phyloP scores from a whole-genome alignment of 768 basidiomycete genomes.

The Rhizopogon roseolus region DNA sequence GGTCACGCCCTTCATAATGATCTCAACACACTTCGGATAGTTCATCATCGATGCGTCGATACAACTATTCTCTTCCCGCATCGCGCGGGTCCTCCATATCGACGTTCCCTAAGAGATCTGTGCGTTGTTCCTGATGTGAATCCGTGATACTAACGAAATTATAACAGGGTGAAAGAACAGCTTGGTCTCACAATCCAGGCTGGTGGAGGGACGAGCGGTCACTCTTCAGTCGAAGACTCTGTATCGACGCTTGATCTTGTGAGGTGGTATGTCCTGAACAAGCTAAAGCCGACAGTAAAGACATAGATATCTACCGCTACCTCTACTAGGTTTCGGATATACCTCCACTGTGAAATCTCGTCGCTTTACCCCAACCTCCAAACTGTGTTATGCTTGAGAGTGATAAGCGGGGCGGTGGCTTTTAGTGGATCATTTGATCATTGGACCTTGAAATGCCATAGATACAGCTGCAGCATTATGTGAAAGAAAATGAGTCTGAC shows the following conservation, averaged over 20 bases:
- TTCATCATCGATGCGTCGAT: slow-evolving; percentile 84
- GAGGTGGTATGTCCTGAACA: slow-evolving; percentile 73
- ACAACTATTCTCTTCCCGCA: slow-evolving; percentile 89
- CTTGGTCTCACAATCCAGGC: slow-evolving; percentile 80
- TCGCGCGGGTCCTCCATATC: slow-evolving; percentile 66
- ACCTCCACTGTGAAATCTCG: neutral
- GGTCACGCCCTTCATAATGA: slow-evolving; percentile 95
- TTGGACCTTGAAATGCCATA: slow-evolving; percentile 20
- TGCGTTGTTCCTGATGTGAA: slow-evolving; percentile 27
- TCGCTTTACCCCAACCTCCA: neutral
- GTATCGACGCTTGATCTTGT: slow-evolving; percentile 85
- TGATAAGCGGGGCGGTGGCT: neutral
- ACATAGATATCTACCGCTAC: neutral
- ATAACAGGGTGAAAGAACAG: slow-evolving; percentile 72
- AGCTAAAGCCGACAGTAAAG: slow-evolving; percentile 29
- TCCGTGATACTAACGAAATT: slow-evolving; percentile 6
- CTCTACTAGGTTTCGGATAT: slow-evolving; percentile 5
- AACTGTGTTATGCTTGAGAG: neutral
- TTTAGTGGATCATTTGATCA: slow-evolving; percentile 25
- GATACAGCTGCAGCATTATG: slow-evolving; percentile 2
- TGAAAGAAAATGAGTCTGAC: slow-evolving; percentile 38
- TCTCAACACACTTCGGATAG: slow-evolving; percentile 80
- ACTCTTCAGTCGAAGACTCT: slow-evolving; percentile 90
- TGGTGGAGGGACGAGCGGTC: slow-evolving; percentile 69
- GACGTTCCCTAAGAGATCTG: slow-evolving; percentile 81